These are phyloP conservation scores for Candida alai DNA, from an alignment of 805 yeast species.

Conservation along the genomic window DNA sequence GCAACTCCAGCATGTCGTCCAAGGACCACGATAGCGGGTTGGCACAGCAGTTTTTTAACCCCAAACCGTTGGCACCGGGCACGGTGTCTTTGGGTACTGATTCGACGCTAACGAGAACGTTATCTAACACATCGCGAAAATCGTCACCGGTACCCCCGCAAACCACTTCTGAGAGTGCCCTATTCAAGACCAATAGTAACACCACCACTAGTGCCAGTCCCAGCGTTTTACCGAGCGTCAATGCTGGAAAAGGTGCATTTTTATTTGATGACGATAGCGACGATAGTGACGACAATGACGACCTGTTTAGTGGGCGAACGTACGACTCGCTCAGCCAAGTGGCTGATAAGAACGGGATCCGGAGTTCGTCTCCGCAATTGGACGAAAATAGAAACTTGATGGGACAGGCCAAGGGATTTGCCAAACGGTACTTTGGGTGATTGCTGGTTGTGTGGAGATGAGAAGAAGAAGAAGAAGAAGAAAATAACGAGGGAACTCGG, in stretches of 20 bases:
- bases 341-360: conserved; percentile 43
- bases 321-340: conserved; percentile 48
- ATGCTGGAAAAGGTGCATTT: conserved; percentile 26
- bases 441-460: too few species aligned
- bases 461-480: too few species aligned
- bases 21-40: too few species aligned
- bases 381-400: conserved; percentile 16
- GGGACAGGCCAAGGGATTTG: conserved; percentile 36
- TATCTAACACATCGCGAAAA: conserved; percentile 24
- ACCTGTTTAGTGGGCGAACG: conserved; percentile 17
- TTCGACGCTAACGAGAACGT: conserved; percentile 3
- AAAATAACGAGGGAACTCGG: too few species aligned
- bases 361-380: conserved; percentile 20
- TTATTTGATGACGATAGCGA: conserved; percentile 27
- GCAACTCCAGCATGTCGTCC: too few species aligned
- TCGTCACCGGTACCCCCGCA: conserved; percentile 41
- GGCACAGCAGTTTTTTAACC: conserved; percentile 9
- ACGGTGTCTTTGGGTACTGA: conserved; percentile 1
- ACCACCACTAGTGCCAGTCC: conserved; percentile 3
- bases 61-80: background rate
- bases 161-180: conserved; percentile 40
- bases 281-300: conserved; percentile 24
- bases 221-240: too few species aligned
- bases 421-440: conserved; percentile 27
- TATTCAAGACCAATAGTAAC: conserved; percentile 8